These are phyloP conservation scores for Candida tropicalis DNA, from an alignment of 1,139 yeast species.

Conservation along the genomic window DNA sequence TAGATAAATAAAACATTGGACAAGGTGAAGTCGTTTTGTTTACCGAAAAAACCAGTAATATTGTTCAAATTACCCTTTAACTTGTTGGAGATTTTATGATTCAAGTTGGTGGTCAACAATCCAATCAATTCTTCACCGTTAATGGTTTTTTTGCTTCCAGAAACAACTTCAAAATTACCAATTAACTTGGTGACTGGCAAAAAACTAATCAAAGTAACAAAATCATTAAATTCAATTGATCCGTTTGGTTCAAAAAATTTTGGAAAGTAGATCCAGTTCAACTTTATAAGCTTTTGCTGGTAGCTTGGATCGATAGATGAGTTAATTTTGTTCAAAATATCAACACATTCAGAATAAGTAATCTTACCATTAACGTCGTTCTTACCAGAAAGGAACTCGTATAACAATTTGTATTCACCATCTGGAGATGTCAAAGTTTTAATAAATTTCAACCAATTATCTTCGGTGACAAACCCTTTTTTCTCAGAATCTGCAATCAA, in stretches of 20 bases:
- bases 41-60: constrained; percentile 40
- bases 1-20: constrained; percentile 47
- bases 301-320: constrained; percentile 45
- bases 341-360: constrained; percentile 43
- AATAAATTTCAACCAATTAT: constrained; percentile 64
- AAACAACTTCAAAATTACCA: constrained; percentile 45
- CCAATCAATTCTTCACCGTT: constrained; percentile 34
- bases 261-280: constrained; percentile 49
- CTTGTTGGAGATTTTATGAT: constrained; percentile 44
- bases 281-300: constrained; percentile 44
- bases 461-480: constrained; percentile 62
- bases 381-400: constrained; percentile 44
- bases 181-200: constrained; percentile 51
- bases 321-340: constrained; percentile 40
- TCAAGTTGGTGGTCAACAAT: constrained; percentile 41
- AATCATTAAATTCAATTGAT: constrained; percentile 40
- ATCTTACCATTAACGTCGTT: constrained; percentile 28
- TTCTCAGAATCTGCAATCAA: constrained; percentile 63
- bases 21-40: constrained; percentile 37
- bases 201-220: constrained; percentile 44
- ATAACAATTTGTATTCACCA: constrained; percentile 60
- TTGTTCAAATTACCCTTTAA: constrained; percentile 38
- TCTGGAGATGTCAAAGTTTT: constrained; percentile 55
- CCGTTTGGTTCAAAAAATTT: constrained; percentile 47
- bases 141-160: constrained; percentile 39